Conservation (phyloP, 768 basidiomycete species). For the Lentinula raphanica region DNA sequence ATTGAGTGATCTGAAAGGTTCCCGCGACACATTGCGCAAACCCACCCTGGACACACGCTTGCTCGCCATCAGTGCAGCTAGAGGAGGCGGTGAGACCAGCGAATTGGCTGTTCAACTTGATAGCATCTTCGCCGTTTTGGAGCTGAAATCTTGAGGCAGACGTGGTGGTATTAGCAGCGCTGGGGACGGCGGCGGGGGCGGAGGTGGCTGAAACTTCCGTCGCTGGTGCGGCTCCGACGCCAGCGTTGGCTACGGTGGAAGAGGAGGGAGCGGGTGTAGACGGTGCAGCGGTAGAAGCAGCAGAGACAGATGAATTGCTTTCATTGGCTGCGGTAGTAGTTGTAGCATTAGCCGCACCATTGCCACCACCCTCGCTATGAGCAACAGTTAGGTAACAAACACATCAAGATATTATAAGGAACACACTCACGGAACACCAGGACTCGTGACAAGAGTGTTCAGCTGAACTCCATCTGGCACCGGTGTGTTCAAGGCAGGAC, state of each 20-base stretch:
- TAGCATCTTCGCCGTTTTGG: conserved; percentile 46
- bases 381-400: background rate
- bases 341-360: background rate
- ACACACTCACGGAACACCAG: conserved; percentile 21
- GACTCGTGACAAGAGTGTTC: conserved; percentile 25
- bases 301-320: background rate
- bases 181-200: conserved; percentile 13
- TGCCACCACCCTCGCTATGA: background rate
- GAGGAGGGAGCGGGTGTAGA: conserved; percentile 5
- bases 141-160: conserved; percentile 30
- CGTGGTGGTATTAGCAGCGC: conserved; percentile 14
- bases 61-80: conserved; percentile 42
- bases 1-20: conserved; percentile 36
- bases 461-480: conserved; percentile 48
- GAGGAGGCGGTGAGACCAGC: conserved; percentile 38
- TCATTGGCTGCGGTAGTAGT: background rate
- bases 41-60: conserved; percentile 40
- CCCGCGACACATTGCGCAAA: conserved; percentile 53
- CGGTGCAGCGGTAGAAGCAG: background rate
- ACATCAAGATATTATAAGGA: background rate
- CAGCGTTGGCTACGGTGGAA: background rate
- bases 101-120: conserved; percentile 49
- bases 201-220: conserved; percentile 12
- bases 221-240: conserved; percentile 3
- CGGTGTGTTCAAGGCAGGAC: conserved; percentile 42